phyloP scores from a whole-genome alignment of 176 grass and related monocot genomes.

The Puya raimondii region DNA sequence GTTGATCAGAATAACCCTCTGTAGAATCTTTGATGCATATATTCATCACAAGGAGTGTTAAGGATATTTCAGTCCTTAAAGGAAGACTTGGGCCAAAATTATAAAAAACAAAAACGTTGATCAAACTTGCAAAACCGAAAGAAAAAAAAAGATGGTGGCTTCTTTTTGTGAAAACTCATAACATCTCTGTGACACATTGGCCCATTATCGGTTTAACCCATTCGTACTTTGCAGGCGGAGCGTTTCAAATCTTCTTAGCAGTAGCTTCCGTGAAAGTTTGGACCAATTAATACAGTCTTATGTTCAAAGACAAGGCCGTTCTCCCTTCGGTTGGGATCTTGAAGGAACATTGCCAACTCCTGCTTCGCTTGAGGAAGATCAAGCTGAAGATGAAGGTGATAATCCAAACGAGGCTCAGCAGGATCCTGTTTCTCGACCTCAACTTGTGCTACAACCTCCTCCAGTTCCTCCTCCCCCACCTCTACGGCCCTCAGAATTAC shows the following conservation, averaged over 20 bases:
- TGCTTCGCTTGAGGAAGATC: conserved; percentile 23
- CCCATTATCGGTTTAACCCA: neutral
- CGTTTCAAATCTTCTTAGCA: conserved; percentile 85
- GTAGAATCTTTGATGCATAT: no score
- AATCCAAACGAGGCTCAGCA: conserved; percentile 10
- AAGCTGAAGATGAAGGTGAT: conserved; percentile 9
- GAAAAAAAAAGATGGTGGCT: no score
- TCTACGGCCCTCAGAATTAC: conserved; percentile 37
- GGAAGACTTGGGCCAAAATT: no score
- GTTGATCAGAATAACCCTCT: no score
- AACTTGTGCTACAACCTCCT: conserved; percentile 17
- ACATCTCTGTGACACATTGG: neutral
- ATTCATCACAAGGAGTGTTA: neutral
- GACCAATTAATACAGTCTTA: conserved; percentile 90
- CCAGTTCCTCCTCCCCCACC: conserved; percentile 22
- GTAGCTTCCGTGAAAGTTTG: conserved; percentile 63
- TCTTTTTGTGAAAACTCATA: neutral
- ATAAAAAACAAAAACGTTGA: no score
- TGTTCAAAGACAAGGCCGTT: conserved; percentile 51
- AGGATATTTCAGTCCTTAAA: neutral
- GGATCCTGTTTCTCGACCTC: conserved; percentile 15
- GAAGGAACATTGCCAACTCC: conserved; percentile 17
- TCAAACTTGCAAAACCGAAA: no score
- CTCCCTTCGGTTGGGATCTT: conserved; percentile 39
- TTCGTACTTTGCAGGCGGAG: conserved; percentile 43